phyloP scores from a whole-genome alignment of 2,329 filamentous ascomycete genomes.

The Colletotrichum filicis region DNA sequence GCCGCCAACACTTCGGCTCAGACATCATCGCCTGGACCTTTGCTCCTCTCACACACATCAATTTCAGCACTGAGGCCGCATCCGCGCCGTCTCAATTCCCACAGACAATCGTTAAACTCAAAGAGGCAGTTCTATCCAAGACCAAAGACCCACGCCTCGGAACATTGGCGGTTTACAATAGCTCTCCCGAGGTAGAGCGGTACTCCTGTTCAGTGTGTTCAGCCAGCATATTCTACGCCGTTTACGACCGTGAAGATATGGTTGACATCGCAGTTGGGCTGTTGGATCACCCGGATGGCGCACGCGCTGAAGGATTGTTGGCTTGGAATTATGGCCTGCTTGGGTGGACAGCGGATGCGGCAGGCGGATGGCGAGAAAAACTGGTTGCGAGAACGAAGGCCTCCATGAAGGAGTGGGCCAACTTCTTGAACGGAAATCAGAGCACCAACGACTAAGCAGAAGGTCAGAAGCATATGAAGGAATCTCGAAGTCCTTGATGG shows the following conservation, averaged over 20 bases:
- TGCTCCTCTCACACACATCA: constrained; percentile 50
- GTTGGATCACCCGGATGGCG: constrained; percentile 54
- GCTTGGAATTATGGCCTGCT: constrained; percentile 52
- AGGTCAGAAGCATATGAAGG: background rate
- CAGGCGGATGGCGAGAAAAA: constrained; percentile 53
- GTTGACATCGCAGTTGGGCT: constrained; percentile 58
- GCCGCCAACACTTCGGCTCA: constrained; percentile 51
- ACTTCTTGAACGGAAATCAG: background rate
- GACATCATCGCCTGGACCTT: constrained; percentile 61
- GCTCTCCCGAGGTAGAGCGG: constrained; percentile 55
- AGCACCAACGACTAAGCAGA: background rate
- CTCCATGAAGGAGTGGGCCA: background rate
- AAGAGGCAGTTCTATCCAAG: constrained; percentile 42
- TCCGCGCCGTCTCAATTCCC: constrained; percentile 42
- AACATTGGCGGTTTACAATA: constrained; percentile 54
- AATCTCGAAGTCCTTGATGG: background rate
- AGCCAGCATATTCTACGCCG: constrained; percentile 57
- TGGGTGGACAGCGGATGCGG: constrained; percentile 45
- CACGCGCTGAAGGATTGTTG: constrained; percentile 56
- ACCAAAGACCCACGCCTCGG: constrained; percentile 50
- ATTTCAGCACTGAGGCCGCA: constrained; percentile 38
- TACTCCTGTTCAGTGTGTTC: constrained; percentile 62
- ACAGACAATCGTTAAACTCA: constrained; percentile 43
- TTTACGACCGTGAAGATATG: constrained; percentile 48
- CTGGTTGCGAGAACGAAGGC: constrained; percentile 44